Evolutionary conservation across 2,329 filamentous ascomycete genomes (phyloP).

Genomic region (Arachnopeziza araneosa): DNA sequence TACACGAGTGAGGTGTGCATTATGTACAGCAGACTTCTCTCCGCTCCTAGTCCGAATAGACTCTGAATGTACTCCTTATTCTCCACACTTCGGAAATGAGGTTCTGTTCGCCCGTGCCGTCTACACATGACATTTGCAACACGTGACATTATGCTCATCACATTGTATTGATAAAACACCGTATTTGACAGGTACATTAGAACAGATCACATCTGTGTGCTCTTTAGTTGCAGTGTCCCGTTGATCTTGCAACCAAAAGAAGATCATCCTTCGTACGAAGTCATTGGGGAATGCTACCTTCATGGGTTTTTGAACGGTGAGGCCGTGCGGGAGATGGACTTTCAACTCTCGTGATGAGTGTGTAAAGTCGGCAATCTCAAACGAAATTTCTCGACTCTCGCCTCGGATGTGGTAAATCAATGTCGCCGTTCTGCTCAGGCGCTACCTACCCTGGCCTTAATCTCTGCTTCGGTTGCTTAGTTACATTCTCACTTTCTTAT

Average conservation of each 20-base stretch:
- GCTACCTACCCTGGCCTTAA: slow-evolving; percentile 5
- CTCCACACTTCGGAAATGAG: no score
- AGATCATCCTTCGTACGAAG: neutral
- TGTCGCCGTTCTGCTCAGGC: slow-evolving; percentile 7
- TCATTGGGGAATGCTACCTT: slow-evolving; percentile 1
- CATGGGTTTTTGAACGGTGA: neutral
- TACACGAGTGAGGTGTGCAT: no score
- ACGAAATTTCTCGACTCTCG: neutral
- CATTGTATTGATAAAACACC: no score
- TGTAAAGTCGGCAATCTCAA: neutral
- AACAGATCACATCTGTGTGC: neutral
- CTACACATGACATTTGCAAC: no score
- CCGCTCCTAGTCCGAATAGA: no score
- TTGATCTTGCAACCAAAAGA: neutral
- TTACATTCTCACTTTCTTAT: slow-evolving; percentile 4
- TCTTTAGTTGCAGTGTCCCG: neutral
- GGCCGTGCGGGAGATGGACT: no score
- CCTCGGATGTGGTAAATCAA: slow-evolving; percentile 1
- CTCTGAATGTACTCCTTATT: no score
- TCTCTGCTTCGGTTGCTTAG: slow-evolving; percentile 4
- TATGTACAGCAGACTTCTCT: no score
- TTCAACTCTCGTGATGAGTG: neutral
- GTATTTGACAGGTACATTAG: no score
- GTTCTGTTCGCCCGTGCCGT: no score
- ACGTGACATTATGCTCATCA: no score